phyloP scores from a whole-genome alignment of 2,329 filamentous ascomycete genomes.

The Magnaporthiopsis rhizophila region DNA sequence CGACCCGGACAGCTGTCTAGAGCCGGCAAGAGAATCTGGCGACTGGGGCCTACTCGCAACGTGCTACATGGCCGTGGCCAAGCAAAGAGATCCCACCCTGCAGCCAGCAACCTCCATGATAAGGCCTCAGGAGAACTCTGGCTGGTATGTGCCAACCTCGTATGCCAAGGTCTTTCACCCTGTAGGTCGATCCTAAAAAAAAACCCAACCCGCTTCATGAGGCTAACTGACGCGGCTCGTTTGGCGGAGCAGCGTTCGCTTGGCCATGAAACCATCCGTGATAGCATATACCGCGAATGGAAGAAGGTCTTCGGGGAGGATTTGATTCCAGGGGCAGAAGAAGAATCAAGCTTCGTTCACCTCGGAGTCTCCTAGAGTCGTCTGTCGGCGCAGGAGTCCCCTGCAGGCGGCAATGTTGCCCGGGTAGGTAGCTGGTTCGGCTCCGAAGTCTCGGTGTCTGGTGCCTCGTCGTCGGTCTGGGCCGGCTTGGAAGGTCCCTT shows the following conservation, averaged over 20 bases:
- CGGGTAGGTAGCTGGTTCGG: not conserved
- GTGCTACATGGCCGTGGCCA: slow-evolving; percentile 36
- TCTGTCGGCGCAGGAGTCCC: not conserved
- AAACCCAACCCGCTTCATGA: not conserved
- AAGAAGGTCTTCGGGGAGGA: slow-evolving; percentile 1
- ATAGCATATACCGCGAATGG: slow-evolving; percentile 7
- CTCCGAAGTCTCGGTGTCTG: not conserved
- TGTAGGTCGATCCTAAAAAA: slow-evolving; percentile 16
- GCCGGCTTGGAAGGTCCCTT: slow-evolving; percentile 9
- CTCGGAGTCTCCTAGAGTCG: not conserved
- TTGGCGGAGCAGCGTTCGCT: slow-evolving; percentile 4
- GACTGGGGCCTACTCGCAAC: slow-evolving; percentile 36
- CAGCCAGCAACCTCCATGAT: slow-evolving; percentile 19
- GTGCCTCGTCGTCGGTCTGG: not conserved
- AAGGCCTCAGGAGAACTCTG: slow-evolving; percentile 25
- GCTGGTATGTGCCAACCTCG: slow-evolving; percentile 39
- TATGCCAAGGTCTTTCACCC: slow-evolving; percentile 39
- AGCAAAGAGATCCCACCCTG: slow-evolving; percentile 25
- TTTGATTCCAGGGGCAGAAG: not conserved
- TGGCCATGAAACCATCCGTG: slow-evolving; percentile 4
- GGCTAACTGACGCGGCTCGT: not conserved
- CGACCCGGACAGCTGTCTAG: slow-evolving; percentile 29
- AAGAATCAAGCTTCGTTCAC: not conserved
- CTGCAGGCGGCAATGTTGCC: no score
- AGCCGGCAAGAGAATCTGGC: slow-evolving; percentile 23